phyloP scores from a whole-genome alignment of 2,329 filamentous ascomycete species.

The Sordariomycetes sp. region DNA sequence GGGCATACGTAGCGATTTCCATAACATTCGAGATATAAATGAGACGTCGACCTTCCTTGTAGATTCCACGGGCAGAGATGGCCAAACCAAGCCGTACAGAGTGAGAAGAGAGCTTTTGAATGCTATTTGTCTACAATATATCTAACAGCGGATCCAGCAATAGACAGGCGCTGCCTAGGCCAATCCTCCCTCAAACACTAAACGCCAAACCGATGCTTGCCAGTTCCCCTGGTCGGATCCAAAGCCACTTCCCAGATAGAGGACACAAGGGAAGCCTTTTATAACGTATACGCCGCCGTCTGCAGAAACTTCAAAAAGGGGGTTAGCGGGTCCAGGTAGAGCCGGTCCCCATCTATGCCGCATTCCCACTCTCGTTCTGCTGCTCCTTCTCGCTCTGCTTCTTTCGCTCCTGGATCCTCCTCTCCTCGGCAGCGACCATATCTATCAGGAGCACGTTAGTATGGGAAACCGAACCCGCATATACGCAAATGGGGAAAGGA shows the following conservation, averaged over 20 bases:
- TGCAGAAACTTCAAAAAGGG: background rate
- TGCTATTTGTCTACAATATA: background rate
- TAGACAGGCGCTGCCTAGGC: background rate
- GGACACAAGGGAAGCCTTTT: background rate
- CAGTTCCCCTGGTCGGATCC: background rate
- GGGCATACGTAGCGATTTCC: background rate
- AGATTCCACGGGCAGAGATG: background rate
- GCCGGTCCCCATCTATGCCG: background rate
- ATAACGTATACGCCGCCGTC: background rate
- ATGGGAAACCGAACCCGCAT: background rate
- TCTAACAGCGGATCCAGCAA: background rate
- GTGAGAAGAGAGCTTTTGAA: background rate
- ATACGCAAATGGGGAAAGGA: background rate
- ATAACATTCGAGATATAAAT: background rate
- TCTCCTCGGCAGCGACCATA: conserved; percentile 75
- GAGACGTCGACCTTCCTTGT: too few relatives aligned
- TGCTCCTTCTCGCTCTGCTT: conserved; percentile 3
- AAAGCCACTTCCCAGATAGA: background rate
- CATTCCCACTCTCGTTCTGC: background rate
- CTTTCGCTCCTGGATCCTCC: conserved; percentile 34
- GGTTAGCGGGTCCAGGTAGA: background rate
- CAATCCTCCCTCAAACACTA: background rate
- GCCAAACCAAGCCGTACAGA: background rate
- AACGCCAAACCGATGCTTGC: background rate
- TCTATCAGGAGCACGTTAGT: conserved; percentile 33